These are phyloP conservation scores for Sclerotinia borealis DNA, from an alignment of 2,329 filamentous ascomycete species.

Conservation along the genomic window DNA sequence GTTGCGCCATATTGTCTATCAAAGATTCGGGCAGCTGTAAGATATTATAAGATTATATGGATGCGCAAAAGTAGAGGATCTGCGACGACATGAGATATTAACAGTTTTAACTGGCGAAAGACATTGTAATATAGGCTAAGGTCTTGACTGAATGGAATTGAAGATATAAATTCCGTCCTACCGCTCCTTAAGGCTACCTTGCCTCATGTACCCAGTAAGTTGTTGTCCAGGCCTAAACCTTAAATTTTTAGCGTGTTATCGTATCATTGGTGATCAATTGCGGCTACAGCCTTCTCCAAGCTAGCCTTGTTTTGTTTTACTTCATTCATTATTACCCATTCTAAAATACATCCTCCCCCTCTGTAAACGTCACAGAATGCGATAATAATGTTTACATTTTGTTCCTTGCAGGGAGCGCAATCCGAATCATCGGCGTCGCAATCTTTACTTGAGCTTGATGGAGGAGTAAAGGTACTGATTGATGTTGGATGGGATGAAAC, in stretches of 20 bases:
- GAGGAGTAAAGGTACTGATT: constrained; percentile 89
- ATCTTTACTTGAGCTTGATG: constrained; percentile 94
- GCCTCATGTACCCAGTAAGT: constrained; percentile 7
- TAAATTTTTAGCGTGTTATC: constrained; percentile 6
- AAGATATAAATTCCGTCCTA: constrained; percentile 6
- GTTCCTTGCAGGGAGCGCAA: constrained; percentile 83
- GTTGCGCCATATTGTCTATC: constrained; percentile 12
- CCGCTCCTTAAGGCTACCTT: constrained; percentile 12
- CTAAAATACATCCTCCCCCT: neutral
- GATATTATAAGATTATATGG: constrained; percentile 7
- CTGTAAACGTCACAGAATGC: constrained; percentile 1
- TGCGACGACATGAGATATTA: neutral
- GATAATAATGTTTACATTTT: constrained; percentile 85
- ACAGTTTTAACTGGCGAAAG: neutral
- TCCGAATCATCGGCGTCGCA: constrained; percentile 82
- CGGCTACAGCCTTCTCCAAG: constrained; percentile 11
- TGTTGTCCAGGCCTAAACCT: constrained; percentile 1
- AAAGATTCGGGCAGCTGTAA: constrained; percentile 2
- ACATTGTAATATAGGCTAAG: neutral
- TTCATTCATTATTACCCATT: neutral
- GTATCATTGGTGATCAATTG: neutral
- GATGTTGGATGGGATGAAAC: constrained; percentile 95
- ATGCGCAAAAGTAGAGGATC: neutral
- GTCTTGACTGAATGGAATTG: neutral
- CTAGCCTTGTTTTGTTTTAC: neutral